Base-by-base conservation (phyloP, 164 flowering plant species). In the Chimonanthus salicifolius region DNA sequence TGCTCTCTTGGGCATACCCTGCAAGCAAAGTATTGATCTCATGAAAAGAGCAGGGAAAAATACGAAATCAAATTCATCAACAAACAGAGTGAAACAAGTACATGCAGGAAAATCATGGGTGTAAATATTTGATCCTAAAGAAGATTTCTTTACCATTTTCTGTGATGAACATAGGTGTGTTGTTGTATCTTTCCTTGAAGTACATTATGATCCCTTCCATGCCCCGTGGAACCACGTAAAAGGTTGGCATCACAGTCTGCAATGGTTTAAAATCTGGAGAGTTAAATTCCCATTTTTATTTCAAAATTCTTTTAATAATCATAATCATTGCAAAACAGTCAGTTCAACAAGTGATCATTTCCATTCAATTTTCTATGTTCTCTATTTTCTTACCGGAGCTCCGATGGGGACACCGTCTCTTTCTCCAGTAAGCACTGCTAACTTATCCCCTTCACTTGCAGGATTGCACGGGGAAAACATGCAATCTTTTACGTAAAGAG, bases 401-500 rank as follows among this genome's bases (percentile, higher is more conserved):
- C 33, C 33, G 33, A 33, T 33, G 33, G 33, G 33, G 48, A 54
- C 2, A 3, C 81, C 81, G 51, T 72, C 67, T 65, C 71, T 69
- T 58, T 69, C 72, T 44, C 63, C 71, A 2, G 74, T 75, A 0
- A 15, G 13, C 18, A 48, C 66, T 8, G 63, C 67, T n/a, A 48
- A 73, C 0, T 47, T 73, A 1, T 69, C 69, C 20, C 47, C 62
- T 20, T 63, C 18, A 18, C 7, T 15, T 3, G 47, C 4, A 0
- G 33, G 16, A 3, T 6, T 15, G 64, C 76, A 76, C 18, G 68
- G 51, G 62, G 68, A 70, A 45, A 69, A 60, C 64, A 76, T 44
- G 66, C 82, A 79, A 48, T 79, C 79, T 64, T 73, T 76, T 5
- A 74, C 84, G 16, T 74, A 74, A 9, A 54, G 11, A n/a, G 47